Evolutionary conservation across 23 red algal species (phyloP), one percentile per base, ranked within the genome.

Genomic region (Pyropia yezoensis): DNA sequence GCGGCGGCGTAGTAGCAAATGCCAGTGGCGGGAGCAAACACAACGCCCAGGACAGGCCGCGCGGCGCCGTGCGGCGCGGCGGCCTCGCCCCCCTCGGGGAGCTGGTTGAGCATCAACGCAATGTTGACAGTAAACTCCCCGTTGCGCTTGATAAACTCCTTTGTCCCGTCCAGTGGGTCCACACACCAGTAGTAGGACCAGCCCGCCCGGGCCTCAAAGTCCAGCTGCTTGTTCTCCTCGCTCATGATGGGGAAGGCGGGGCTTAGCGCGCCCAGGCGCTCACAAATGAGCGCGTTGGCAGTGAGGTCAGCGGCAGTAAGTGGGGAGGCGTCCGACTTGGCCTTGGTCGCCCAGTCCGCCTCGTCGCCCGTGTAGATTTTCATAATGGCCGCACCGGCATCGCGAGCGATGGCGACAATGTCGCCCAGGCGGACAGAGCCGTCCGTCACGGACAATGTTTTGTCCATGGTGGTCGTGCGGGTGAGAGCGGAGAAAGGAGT

Each of bases 101-200:
- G 33, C n/a, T 45, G 5, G 19, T 45, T 30, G 33, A 23, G 32
- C 75, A 80, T 80, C 19, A 89, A 49, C 49, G 84, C 84, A 73
- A 89, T 89, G 54, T 89, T 89, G 54, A 89, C 84, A 0, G 84
- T 89, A 32, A 89, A 89, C 26, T 89, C 84, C 1, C 84, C 84
- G 57, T 89, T 89, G 50, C 84, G 20, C 53, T 79, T 79, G 47
- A 89, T 79, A 67, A 89, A 89, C 74, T 89, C 84, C 75, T 89
- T 89, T 18, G 84, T 89, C 23, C 84, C 84, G 26, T 89, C 84
- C 58, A 89, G 67, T 21, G 84, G 84, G 62, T 89, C 84, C 14
- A 89, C 75, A 34, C 84, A 89, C 84, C 84, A 89, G 63, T 89
- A 89, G 16, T 75, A 61, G 29, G 49, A 28, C 84, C 84, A 89